Conservation (phyloP, 2,329 filamentous ascomycete species). For the Exophiala sp. region DNA sequence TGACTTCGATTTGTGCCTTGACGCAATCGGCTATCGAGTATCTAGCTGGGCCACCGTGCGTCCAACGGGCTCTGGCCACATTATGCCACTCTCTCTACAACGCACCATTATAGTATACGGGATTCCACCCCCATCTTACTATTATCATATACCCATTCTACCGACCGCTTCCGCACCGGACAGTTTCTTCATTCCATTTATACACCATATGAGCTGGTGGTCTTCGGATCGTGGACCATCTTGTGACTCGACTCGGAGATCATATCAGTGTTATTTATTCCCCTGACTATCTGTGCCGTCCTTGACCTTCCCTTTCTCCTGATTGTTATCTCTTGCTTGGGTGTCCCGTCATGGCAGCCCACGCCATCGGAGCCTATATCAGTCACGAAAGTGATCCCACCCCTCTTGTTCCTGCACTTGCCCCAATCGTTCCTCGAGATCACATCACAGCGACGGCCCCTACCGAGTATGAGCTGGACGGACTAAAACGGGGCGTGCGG, state of each 20-base stretch:
- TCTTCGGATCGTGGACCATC: too few relatives aligned
- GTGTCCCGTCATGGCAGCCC: constrained; percentile 33
- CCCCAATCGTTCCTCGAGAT: constrained; percentile 34
- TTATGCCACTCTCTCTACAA: neutral
- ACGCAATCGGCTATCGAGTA: neutral
- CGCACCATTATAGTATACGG: too few relatives aligned
- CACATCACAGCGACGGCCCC: constrained; percentile 25
- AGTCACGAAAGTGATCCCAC: constrained; percentile 37
- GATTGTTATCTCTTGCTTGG: neutral
- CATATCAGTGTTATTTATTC: neutral
- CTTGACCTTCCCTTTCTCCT: neutral
- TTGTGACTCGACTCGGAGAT: too few relatives aligned
- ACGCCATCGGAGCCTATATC: constrained; percentile 37
- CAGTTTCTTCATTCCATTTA: too few relatives aligned
- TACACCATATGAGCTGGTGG: too few relatives aligned
- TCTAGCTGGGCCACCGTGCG: neutral
- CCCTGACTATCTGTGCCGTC: neutral
- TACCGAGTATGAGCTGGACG: constrained; percentile 20
- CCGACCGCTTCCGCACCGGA: too few relatives aligned
- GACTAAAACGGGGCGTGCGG: constrained; percentile 24
- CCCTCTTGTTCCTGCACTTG: constrained; percentile 35
- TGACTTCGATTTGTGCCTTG: too few relatives aligned
- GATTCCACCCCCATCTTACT: too few relatives aligned
- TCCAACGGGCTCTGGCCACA: neutral
- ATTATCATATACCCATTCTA: too few relatives aligned